Percentiles rank a stretch among this genome's conserved stretches.
These are phyloP conservation scores for Daldinia loculata DNA, from an alignment of 495 filamentous ascomycete genomes.

Conservation along the genomic window DNA sequence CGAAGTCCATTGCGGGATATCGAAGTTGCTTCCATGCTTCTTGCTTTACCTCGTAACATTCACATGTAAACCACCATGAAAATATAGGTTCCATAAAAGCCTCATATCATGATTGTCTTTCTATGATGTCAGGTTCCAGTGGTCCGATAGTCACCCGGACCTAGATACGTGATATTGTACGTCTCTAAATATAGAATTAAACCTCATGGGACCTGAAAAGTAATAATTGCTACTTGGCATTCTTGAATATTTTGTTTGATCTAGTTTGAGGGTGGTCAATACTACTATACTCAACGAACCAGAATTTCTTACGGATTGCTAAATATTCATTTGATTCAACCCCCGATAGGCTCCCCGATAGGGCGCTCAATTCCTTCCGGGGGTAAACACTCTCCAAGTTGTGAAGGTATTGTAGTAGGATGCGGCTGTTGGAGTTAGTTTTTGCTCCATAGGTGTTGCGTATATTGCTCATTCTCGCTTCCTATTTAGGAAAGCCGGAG, in stretches of 20 bases:
- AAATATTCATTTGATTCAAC: not conserved
- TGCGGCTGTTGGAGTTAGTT: not conserved
- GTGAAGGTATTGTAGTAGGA: not conserved
- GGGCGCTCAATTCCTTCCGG: not conserved
- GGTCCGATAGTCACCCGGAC: too few relatives aligned
- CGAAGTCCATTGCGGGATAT: too few relatives aligned
- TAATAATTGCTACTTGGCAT: not conserved
- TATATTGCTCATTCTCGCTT: constrained; percentile 8
- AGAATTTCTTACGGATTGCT: not conserved
- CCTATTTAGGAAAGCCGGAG: constrained; percentile 30
- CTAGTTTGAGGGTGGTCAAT: not conserved
- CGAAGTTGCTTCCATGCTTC: too few relatives aligned
- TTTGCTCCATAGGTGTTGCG: not conserved
- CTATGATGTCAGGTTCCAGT: not conserved
- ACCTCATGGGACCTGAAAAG: not conserved
- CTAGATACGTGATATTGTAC: too few relatives aligned
- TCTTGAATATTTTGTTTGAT: not conserved
- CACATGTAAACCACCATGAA: too few relatives aligned
- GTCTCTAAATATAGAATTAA: too few relatives aligned
- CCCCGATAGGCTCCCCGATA: not conserved
- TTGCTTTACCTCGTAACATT: too few relatives aligned
- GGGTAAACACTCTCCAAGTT: not conserved
- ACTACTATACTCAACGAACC: not conserved
- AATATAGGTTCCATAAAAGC: too few relatives aligned
- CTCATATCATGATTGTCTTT: too few relatives aligned